phyloP scores from a whole-genome alignment of 2,329 filamentous ascomycete species.

The Penicillium sp. region DNA sequence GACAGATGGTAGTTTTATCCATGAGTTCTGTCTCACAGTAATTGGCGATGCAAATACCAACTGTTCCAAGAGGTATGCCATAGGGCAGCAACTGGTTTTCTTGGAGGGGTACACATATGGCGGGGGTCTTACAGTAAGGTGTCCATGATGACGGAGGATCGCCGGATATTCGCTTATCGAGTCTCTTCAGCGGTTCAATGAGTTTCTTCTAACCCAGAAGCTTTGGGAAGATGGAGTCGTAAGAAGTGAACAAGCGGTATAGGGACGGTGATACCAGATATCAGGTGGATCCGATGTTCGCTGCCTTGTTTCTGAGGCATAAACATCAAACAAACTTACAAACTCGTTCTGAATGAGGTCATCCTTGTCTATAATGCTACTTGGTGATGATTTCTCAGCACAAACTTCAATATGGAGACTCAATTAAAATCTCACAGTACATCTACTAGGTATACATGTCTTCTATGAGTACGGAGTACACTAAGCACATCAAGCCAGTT shows the following conservation, averaged over 20 bases:
- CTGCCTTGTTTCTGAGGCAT: not conserved
- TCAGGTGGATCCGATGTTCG: conserved; percentile 1
- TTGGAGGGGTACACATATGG: not conserved
- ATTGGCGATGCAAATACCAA: not conserved
- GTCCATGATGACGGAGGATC: conserved; percentile 42
- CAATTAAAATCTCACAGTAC: not conserved
- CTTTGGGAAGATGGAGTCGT: not conserved
- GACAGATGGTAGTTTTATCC: not conserved
- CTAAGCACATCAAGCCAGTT: too few relatives aligned
- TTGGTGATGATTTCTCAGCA: too few relatives aligned
- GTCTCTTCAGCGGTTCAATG: not conserved
- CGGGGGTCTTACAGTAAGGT: conserved; percentile 48
- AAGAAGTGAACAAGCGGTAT: conserved; percentile 18
- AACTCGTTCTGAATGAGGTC: too few relatives aligned
- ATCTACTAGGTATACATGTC: too few relatives aligned
- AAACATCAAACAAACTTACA: not conserved
- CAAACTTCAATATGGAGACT: too few relatives aligned
- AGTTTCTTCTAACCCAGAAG: not conserved
- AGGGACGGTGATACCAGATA: conserved; percentile 10
- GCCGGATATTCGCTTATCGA: not conserved
- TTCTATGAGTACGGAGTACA: too few relatives aligned
- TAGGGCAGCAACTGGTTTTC: not conserved
- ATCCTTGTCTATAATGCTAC: too few relatives aligned
- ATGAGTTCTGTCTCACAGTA: not conserved
- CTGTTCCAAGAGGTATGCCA: not conserved